A percentile compares a stretch with the other conserved stretches of the same genome.
phyloP scores from a whole-genome alignment of 176 grass and related monocot species.

The Eragrostis nindensis region DNA sequence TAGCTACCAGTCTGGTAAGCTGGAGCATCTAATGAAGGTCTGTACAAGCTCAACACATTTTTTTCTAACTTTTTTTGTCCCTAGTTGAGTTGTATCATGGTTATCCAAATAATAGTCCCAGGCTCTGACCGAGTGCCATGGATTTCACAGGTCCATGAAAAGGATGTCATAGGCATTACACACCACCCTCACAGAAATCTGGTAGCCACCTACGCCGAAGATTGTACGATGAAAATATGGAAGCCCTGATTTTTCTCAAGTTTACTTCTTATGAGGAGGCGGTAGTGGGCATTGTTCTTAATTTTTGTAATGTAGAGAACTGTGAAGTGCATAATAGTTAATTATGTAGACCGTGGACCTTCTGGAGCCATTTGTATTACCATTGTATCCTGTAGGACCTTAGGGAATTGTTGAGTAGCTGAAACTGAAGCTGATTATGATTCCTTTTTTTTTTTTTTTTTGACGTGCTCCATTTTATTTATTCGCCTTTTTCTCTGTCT shows the following conservation, averaged over 20 bases:
- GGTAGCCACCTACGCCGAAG: conserved; percentile 85
- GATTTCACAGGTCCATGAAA: conserved; percentile 69
- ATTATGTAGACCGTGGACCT: not conserved
- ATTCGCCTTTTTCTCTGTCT: not conserved
- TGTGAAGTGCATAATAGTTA: conserved; percentile 10
- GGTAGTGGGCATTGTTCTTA: conserved; percentile 27
- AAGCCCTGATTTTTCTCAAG: conserved; percentile 60
- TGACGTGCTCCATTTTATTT: not conserved
- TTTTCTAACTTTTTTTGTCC: not conserved
- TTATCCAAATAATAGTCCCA: conserved; percentile 2
- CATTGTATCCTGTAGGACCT: conserved; percentile 7
- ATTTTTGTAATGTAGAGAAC: conserved; percentile 44
- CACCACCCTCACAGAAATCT: conserved; percentile 95
- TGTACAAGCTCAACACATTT: conserved; percentile 23
- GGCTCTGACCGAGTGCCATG: not conserved
- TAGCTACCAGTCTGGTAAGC: conserved; percentile 89
- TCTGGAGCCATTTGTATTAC: not conserved
- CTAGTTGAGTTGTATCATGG: not conserved
- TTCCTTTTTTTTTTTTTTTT: not conserved
- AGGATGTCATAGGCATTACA: conserved; percentile 90
- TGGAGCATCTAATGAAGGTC: conserved; percentile 99
- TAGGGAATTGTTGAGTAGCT: conserved; percentile 3
- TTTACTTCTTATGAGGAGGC: conserved; percentile 36
- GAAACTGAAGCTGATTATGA: conserved; percentile 1
- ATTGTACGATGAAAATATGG: conserved; percentile 97